phyloP scores from a whole-genome alignment of 1,284 basidiomycete genomes.

The Malassezia cuniculi region DNA sequence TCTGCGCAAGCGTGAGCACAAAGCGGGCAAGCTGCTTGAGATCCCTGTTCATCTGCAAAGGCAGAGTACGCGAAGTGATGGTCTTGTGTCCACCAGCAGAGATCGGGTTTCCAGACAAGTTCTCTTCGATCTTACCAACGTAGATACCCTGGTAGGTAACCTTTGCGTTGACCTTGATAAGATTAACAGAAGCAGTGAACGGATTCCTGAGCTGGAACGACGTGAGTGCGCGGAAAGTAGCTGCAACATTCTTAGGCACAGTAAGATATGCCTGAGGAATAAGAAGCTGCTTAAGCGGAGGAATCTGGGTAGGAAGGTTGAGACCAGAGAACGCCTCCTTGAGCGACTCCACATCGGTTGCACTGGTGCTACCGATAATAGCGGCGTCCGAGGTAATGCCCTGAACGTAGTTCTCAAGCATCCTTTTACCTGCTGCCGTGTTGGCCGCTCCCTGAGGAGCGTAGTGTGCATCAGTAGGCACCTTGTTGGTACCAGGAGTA shows the following conservation, averaged over 20 bases:
- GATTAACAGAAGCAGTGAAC: slow-evolving; percentile 62
- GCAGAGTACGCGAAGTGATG: slow-evolving; percentile 54
- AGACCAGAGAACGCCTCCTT: slow-evolving; percentile 57
- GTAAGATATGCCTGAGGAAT: slow-evolving; percentile 47
- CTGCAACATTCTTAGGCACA: slow-evolving; percentile 44
- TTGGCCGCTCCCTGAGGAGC: slow-evolving; percentile 54
- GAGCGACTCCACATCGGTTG: slow-evolving; percentile 58
- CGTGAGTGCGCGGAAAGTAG: slow-evolving; percentile 23
- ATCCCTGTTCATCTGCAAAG: slow-evolving; percentile 57
- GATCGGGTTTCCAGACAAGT: slow-evolving; percentile 52
- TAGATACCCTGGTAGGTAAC: slow-evolving; percentile 49
- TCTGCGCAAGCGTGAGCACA: slow-evolving; percentile 51
- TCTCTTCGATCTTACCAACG: slow-evolving; percentile 49
- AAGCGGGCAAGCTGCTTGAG: slow-evolving; percentile 56
- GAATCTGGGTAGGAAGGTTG: slow-evolving; percentile 55
- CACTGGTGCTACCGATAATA: slow-evolving; percentile 54
- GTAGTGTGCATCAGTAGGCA: slow-evolving; percentile 54
- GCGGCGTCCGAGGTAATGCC: slow-evolving; percentile 54
- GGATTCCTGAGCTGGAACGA: slow-evolving; percentile 53
- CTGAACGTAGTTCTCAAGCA: slow-evolving; percentile 62
- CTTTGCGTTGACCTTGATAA: slow-evolving; percentile 53
- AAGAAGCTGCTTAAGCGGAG: slow-evolving; percentile 56
- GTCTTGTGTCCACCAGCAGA: slow-evolving; percentile 55
- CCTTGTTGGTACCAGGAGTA: slow-evolving; percentile 24
- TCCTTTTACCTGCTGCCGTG: slow-evolving; percentile 50